A percentile compares a stretch with the other conserved stretches of the same genome.
phyloP scores from a whole-genome alignment of 495 filamentous ascomycete genomes.

The Terfezia boudieri region DNA sequence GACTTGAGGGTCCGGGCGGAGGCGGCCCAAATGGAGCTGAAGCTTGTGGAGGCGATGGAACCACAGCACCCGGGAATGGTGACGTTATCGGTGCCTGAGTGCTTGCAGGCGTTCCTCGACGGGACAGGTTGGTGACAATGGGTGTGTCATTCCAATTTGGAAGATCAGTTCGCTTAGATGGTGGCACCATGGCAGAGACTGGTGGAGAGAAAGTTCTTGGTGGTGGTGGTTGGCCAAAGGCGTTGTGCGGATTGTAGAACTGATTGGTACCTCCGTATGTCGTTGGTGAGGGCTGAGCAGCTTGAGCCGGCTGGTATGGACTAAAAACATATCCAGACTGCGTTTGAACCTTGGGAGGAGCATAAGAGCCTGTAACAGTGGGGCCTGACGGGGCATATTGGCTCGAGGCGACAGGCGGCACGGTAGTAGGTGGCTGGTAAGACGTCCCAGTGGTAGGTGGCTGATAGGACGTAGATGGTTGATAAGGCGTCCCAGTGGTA shows the following conservation, averaged over 20 bases:
- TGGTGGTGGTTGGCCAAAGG: conserved; percentile 30
- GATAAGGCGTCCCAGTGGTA: conserved; percentile 16
- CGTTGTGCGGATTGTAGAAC: conserved; percentile 15
- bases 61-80: conserved; percentile 25
- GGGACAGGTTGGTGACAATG: conserved; percentile 53
- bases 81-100: conserved; percentile 36
- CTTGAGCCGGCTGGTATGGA: conserved; percentile 31
- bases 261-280: conserved; percentile 23
- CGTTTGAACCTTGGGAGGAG: conserved; percentile 3
- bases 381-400: conserved; percentile 13
- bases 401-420: conserved; percentile 6
- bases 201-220: conserved; percentile 36
- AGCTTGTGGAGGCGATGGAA: conserved; percentile 20
- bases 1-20: conserved; percentile 11
- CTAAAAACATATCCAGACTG: conserved; percentile 9
- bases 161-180: conserved; percentile 44
- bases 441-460: conserved; percentile 17
- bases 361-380: conserved; percentile 16
- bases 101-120: conserved; percentile 26
- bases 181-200: conserved; percentile 37
- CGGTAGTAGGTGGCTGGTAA: conserved; percentile 13
- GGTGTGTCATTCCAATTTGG: conserved; percentile 91
- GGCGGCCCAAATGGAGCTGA: conserved; percentile 22
- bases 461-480: conserved; percentile 20
- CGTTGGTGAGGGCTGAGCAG: conserved; percentile 16